These are phyloP conservation scores for Sporothrix luriei DNA, from an alignment of 2,329 filamentous ascomycete genomes.

Conservation along the genomic window DNA sequence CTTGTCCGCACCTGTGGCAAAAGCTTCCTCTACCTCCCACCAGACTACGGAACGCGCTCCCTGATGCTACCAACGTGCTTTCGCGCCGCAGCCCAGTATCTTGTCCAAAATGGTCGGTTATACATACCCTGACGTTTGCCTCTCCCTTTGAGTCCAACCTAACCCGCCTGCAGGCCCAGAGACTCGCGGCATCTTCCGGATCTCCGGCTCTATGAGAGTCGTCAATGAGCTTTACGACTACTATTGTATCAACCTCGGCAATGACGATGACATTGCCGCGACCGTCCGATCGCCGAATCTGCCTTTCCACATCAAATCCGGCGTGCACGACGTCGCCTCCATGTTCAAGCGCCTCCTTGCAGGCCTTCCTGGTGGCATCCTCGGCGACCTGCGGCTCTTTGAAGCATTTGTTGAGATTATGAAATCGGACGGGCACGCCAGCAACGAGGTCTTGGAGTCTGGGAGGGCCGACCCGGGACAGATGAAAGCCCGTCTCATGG, in stretches of 20 bases:
- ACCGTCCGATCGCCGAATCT: slow-evolving; percentile 63
- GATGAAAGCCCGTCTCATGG: slow-evolving; percentile 65
- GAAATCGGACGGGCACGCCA: slow-evolving; percentile 38
- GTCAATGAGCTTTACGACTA: slow-evolving; percentile 65
- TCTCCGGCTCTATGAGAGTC: slow-evolving; percentile 60
- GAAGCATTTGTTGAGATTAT: slow-evolving; percentile 65
- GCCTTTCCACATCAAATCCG: slow-evolving; percentile 61
- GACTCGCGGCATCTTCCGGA: slow-evolving; percentile 63
- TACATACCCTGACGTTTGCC: slow-evolving; percentile 34
- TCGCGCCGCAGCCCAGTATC: slow-evolving; percentile 65
- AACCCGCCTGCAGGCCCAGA: slow-evolving; percentile 41
- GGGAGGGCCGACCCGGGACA: slow-evolving; percentile 57
- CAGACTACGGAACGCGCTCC: slow-evolving; percentile 59
- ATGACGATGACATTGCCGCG: slow-evolving; percentile 53
- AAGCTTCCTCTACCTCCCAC: slow-evolving; percentile 62
- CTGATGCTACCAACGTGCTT: slow-evolving; percentile 66
- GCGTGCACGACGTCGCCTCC: slow-evolving; percentile 67
- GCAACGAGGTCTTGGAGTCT: slow-evolving; percentile 45
- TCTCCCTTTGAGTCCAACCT: not conserved
- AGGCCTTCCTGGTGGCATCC: slow-evolving; percentile 65
- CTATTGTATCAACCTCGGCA: slow-evolving; percentile 58
- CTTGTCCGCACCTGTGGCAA: slow-evolving; percentile 65
- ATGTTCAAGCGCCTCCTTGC: slow-evolving; percentile 67
- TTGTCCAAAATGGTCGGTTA: slow-evolving; percentile 60
- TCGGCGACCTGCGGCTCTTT: slow-evolving; percentile 64